Conservation (phyloP, 2,329 filamentous ascomycete species). For the Monilinia fructicola region DNA sequence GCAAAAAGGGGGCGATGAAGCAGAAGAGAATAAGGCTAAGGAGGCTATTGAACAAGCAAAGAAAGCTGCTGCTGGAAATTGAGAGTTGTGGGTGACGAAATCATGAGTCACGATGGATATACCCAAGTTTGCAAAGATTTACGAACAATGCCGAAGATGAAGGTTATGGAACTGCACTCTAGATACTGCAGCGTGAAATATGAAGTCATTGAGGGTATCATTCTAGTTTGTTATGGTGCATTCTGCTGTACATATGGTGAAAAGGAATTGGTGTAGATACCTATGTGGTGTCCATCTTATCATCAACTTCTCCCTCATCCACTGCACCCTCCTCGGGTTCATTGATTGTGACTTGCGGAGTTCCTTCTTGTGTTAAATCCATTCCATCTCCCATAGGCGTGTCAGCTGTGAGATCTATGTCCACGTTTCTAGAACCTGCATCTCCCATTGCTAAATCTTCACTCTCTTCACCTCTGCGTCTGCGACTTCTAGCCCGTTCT, state of each 20-base stretch:
- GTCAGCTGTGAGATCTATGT: constrained; percentile 36
- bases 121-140: constrained; percentile 12
- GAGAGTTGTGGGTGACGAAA: constrained; percentile 7
- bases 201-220: constrained; percentile 31
- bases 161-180: background rate
- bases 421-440: constrained; percentile 45
- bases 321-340: constrained; percentile 41
- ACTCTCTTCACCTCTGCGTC: constrained; percentile 25
- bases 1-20: constrained; percentile 52
- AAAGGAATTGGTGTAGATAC: background rate
- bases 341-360: constrained; percentile 52
- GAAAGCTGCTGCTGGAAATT: constrained; percentile 51
- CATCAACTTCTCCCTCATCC: constrained; percentile 45
- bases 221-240: constrained; percentile 36
- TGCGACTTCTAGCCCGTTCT: constrained; percentile 27
- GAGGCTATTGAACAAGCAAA: constrained; percentile 49
- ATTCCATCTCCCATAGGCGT: constrained; percentile 36
- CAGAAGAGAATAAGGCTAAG: constrained; percentile 55
- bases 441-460: constrained; percentile 63
- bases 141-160: background rate
- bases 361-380: constrained; percentile 39
- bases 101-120: constrained; percentile 19
- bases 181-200: constrained; percentile 1
- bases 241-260: constrained; percentile 29
- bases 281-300: constrained; percentile 66